Base-by-base conservation (phyloP, 192 early-diverging fungal genomes). In the Mortierella alpina region DNA sequence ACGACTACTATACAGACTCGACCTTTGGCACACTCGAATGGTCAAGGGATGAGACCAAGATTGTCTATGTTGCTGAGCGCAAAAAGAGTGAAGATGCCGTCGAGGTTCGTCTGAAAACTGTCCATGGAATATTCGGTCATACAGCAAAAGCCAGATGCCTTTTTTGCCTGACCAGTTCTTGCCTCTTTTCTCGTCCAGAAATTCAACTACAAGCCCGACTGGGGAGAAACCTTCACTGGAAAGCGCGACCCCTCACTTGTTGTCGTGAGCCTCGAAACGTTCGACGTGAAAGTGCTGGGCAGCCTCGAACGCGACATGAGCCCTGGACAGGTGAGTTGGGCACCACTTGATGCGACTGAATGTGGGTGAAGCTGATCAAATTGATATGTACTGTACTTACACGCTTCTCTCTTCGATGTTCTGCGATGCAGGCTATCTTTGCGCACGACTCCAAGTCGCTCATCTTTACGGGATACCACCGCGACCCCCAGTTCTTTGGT, bases 31-130 rank as follows among this genome's bases (percentile, higher is more conserved):
- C 83, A 11, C 65, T 95, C 18, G 76, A 83, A 14, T 92, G 93
- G 90, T 89, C 92, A 7, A 60, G 61, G 23, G 82, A 86, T 70
- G 90, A 89, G 73, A 72, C 45, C 23, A 75, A 83, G 10, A 46
- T 93, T 23, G 86, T 89, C 17, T 95, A 95, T 66, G 79, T 89
- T 50, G 94, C 94, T n/a, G 93, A 95, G 82, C 84, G 84, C 39
- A 88, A 89, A 84, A 71, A 85, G 66, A 70, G 66, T 6, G 84
- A 85, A 31, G 82, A 85, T 59, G 66, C 75, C n/a, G 59, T 70
- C 39, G 83, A 84, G 72, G 78, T 69, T 51, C 6, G 12, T 52
- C 5, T 50, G 44, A 23, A 53, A 74, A 41, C 20, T 59, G 49
- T 58, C 22, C 40, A 41, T 50, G 6, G 31, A 0, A 9, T 63